Base-by-base conservation (phyloP, 2,329 filamentous ascomycete species). In the Madurella fahalii region DNA sequence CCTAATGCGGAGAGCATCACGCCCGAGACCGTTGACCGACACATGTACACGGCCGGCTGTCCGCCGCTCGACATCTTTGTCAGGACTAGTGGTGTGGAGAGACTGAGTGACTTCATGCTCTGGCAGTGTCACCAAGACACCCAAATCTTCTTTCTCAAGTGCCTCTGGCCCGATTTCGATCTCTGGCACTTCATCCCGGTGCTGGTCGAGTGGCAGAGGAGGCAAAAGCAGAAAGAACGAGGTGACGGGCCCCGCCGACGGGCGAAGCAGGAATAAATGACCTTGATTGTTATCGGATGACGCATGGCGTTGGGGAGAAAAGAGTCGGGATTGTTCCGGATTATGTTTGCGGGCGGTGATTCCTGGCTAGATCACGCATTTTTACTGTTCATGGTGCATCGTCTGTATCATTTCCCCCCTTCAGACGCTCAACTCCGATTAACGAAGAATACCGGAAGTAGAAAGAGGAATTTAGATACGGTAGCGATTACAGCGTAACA, bases 41-140 rank as follows among this genome's bases (percentile, higher is more conserved):
- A 96, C 72, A 90, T 95, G 74, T 94, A 95, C 73, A 97, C 93
- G 4, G 83, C 87, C 47, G 83, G 84, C 50, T 86, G 89, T 58
- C 94, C 94, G 15, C 94, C 94, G 1, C 76, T 97, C 41, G 94
- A 99, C 67, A 80, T 99, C 12, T 85, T 99, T 52, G 81, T 99
- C 48, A 84, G 94, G 48, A 99, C 94, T 4, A 96, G 91, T 59
- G 93, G 92, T 30, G 94, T 99, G 13, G 87, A 92, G 70, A 82
- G 94, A 47, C 76, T 99, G 56, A 96, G 91, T 67, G 94, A 99
- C 69, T 99, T 97, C 65, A 94, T 99, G 92, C 84, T 99, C 34
- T 99, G 94, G 94, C 94, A 99, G 72, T 94, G 90, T 65, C 92
- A 97, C 67, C 84, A 96, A 67, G 80, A 93, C 60, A 96, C 94